Base-by-base conservation (phyloP, 805 yeast species). In the Scheffersomyces amazonensis region DNA sequence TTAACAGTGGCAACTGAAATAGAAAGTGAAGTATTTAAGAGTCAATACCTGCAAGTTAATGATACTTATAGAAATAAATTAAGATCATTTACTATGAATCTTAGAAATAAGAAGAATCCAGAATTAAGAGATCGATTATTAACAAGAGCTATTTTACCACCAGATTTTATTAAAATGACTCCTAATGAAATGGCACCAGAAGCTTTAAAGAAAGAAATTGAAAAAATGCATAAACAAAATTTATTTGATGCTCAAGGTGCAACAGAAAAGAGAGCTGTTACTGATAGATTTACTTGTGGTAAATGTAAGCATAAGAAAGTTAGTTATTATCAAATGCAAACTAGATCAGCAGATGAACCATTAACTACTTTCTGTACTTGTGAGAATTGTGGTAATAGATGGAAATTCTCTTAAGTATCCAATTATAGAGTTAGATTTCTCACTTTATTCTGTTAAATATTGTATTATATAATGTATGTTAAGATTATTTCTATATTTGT, bases 341-440 rank as follows among this genome's bases (percentile, higher is more conserved):
- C 99, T 23, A 76, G 99, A 65, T 87, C 96, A 41, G 99, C 99
- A 15, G 99, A 93, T 78, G 99, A 93, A 66, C 99, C 99, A 42
- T 76, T 93, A 54, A 93, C 99, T 6, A 93, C 99, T 1, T 93
- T 93, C 60, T 93, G 99, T 71, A 90, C 96, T 3, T 93, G 99
- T 70, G 97, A 90, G 56, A 87, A 80, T 48, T 93, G 99, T 70
- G 98, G 98, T 46, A 88, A 93, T 58, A 79, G 98, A 63, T 93
- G 99, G 99, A 93, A 93, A 65, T 93, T 93, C 59, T 86, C 95
- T 22, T 90, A 60, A 11, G 7, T n/a, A n/a, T n/a, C n/a, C n/a
- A n/a, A 12, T 22, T 22, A 17, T 29, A 29, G 20, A 17, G 31
- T 4, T 11, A 13, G 15, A 11, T 15, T 15, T 29, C 11, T 13